Base-by-base conservation (phyloP, 2,329 filamentous ascomycete genomes). In the Pseudocercospora crystallina region DNA sequence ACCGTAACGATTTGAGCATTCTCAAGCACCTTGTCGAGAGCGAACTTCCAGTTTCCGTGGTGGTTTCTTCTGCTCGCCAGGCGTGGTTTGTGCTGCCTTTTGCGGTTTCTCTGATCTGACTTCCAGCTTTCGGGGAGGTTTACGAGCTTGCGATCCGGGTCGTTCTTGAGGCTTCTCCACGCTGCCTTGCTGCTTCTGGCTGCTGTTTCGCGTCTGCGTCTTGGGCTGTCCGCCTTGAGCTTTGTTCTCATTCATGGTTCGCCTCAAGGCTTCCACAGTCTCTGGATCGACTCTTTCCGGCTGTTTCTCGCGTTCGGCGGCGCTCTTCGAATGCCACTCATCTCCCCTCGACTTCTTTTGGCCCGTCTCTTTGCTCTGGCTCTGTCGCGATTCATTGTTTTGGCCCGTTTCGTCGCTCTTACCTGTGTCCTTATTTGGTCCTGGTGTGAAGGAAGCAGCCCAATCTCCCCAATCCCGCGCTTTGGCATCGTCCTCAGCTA, bases 51-150 rank as follows among this genome's bases (percentile, higher is more conserved):
- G 46, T 40, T 57, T 57, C 8, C 51, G 48, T 32, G 54, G 54
- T 40, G 54, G 54, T 40, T 49, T 51, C 30, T 37, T 46, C 26
- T 40, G 43, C 36, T 44, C 35, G 12, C 10, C 33, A n/a, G 43
- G 26, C 15, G 41, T 31, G 1, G 17, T 11, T 9, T 43, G 31
- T 33, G 38, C 32, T 1, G 44, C 35, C 13, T 50, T 14, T 12
- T 30, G 31, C 14, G 20, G 15, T 17, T 35, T 15, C 11, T 36
- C 36, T 14, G 51, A 56, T 29, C 54, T 40, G 8, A 49, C 33
- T 33, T 59, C 54, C 26, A 59, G 30, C 42, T 59, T 59, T 5
- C 51, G 50, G 13, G 57, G 57, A 37, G 55, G 56, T 38, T 55
- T 57, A 8, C 57, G 49, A 32, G 47, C 15, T n/a, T 45, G 26